Conservation (phyloP, 2,329 filamentous ascomycete genomes). For the Arthroderma sp. region DNA sequence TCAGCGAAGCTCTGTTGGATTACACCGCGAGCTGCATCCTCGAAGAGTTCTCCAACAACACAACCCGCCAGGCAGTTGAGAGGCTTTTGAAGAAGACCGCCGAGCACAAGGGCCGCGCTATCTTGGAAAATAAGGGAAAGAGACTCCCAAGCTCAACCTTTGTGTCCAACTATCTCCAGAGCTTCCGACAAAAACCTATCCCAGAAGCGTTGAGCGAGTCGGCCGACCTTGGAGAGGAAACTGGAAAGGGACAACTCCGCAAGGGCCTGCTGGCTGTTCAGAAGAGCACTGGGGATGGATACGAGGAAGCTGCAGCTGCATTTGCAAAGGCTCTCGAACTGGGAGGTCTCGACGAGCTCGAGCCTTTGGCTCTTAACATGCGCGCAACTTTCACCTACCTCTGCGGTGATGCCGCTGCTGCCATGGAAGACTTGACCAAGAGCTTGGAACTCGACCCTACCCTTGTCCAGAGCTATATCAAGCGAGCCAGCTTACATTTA, state of each 20-base stretch:
- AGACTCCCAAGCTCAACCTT: constrained; percentile 92
- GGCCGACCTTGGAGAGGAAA: constrained; percentile 61
- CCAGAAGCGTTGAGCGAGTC: constrained; percentile 73
- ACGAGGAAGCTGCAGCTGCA: constrained; percentile 71
- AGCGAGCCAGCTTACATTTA: constrained; percentile 94
- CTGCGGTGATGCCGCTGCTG: constrained; percentile 71
- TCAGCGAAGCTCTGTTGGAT: constrained; percentile 88
- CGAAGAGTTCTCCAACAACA: constrained; percentile 87
- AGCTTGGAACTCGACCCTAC: constrained; percentile 79
- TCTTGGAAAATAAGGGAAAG: constrained; percentile 65
- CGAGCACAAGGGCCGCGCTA: constrained; percentile 82
- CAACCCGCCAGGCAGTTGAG: constrained; percentile 80
- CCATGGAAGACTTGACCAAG: constrained; percentile 76
- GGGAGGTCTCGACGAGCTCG: constrained; percentile 64
- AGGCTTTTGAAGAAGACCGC: constrained; percentile 91
- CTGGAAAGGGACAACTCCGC: constrained; percentile 74
- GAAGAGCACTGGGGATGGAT: constrained; percentile 79
- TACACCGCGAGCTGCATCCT: constrained; percentile 99
- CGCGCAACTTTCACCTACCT: constrained; percentile 92
- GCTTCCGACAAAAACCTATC: constrained; percentile 73
- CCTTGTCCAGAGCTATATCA: constrained; percentile 95
- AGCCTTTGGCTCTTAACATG: constrained; percentile 91
- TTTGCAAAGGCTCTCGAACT: constrained; percentile 83
- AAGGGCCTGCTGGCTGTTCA: constrained; percentile 68
- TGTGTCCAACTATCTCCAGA: constrained; percentile 96